Evolutionary conservation across 768 basidiomycete species (phyloP).

Genomic region (Pleurotus tuoliensis): DNA sequence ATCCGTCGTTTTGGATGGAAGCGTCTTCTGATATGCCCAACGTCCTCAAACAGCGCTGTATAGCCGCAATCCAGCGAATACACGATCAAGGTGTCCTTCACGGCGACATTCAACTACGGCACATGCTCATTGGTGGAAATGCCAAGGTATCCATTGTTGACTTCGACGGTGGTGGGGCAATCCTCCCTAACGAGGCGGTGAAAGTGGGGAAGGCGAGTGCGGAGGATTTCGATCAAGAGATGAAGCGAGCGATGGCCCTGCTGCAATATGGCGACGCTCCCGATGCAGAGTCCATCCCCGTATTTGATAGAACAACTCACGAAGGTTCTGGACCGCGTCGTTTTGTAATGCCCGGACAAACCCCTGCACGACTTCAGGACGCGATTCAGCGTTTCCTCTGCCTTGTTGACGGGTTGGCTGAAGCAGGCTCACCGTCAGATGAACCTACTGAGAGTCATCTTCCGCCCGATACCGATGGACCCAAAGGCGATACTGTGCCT

Average conservation of each 20-base stretch:
- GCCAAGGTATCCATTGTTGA: conserved; percentile 51
- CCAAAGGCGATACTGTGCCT: not conserved
- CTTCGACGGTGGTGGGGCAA: conserved; percentile 39
- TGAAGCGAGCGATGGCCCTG: conserved; percentile 52
- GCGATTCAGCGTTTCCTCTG: conserved; percentile 11
- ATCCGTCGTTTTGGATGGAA: conserved; percentile 58
- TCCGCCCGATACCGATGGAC: not conserved
- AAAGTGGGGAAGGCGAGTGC: conserved; percentile 31
- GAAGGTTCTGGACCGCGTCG: conserved; percentile 6
- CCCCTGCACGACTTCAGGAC: conserved; percentile 10
- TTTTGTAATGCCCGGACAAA: conserved; percentile 19
- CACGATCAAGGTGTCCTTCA: conserved; percentile 46
- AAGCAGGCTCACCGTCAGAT: not conserved
- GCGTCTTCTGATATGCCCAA: conserved; percentile 55
- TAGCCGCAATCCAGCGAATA: conserved; percentile 46
- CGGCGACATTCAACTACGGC: conserved; percentile 41
- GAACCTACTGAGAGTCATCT: not conserved
- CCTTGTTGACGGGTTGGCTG: conserved; percentile 5
- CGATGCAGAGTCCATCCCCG: not conserved
- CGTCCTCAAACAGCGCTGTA: conserved; percentile 45
- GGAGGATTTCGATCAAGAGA: conserved; percentile 44
- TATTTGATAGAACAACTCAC: not conserved
- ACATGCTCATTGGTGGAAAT: conserved; percentile 54
- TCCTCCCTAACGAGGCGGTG: conserved; percentile 22
- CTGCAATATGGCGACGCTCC: conserved; percentile 36